Conservation (phyloP, 169 alveolate species). For the Plasmodium chabaudi region DNA sequence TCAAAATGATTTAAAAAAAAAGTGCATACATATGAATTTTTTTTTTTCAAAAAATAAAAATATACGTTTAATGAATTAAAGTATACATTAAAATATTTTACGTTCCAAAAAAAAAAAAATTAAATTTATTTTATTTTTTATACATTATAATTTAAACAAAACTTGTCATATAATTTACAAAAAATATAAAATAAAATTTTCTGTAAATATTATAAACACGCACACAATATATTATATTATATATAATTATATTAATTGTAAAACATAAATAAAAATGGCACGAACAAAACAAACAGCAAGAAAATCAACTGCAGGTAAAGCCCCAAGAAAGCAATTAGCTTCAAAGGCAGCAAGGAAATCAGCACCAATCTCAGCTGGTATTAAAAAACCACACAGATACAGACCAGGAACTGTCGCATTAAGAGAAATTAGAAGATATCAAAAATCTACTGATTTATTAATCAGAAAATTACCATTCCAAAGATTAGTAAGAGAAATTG, state of each 20-base stretch:
- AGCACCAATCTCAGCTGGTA: constrained; percentile 94
- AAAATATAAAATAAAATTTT: constrained; percentile 1
- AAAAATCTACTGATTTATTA: constrained; percentile 97
- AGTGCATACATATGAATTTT: neutral
- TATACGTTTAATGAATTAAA: constrained; percentile 8
- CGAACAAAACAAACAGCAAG: constrained; percentile 98
- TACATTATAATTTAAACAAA: constrained; percentile 5
- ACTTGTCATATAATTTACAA: constrained; percentile 39
- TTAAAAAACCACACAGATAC: constrained; percentile 96
- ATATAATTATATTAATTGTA: constrained; percentile 1
- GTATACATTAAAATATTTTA: constrained; percentile 2
- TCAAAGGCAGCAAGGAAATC: constrained; percentile 97
- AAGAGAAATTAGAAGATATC: constrained; percentile 98
- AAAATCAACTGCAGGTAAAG: constrained; percentile 97
- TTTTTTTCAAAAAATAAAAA: constrained; percentile 4
- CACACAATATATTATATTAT: constrained; percentile 8
- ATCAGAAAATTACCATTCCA: constrained; percentile 99
- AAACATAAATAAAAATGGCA: constrained; percentile 89
- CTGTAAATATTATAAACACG: constrained; percentile 8
- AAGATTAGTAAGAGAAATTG: constrained; percentile 98
- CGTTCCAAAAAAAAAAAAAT: constrained; percentile 19
- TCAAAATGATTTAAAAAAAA: neutral
- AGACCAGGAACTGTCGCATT: constrained; percentile 99
- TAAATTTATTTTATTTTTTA: neutral
- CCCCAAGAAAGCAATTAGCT: constrained; percentile 97